Evolutionary conservation across 768 basidiomycete species (phyloP), one percentile per base, ranked within the genome.

Genomic region (Austroboletus festivus): DNA sequence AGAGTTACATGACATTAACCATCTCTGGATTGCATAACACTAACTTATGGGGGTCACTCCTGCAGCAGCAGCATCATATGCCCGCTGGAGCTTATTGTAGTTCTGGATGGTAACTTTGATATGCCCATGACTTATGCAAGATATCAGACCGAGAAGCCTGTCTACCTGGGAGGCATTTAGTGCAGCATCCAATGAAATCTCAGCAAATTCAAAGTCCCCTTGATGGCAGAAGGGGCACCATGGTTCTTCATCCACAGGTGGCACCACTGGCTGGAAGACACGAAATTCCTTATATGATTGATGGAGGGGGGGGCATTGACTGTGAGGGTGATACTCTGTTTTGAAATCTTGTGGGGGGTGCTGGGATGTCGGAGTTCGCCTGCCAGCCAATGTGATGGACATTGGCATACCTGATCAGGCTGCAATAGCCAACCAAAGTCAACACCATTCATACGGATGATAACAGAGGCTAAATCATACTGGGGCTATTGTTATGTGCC

Each of bases 141-240:
- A 34, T 12, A 64, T n/a, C 5, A 69, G 48, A 3, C 42, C 28
- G 19, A 69, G 42, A 9, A 67, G 31, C 11, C 8, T 22, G 37
- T 62, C 50, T 1, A 56, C 54, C 47, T 60, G 49, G 3, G 26
- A 23, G 19, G 52, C 19, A 28, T 52, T 66, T 3, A 67, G 51
- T 10, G 49, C 41, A 23, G 53, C 56, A 18, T 63, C 49, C 0
- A 63, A 52, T 2, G 56, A 52, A 22, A 68, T 38, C 46, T 67
- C 54, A 0, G 62, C 56, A 40, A 72, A 55, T 21, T 65, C 57
- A 50, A 70, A 71, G 42, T 72, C 62, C 4, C 55, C 22, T 2
- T 52, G 46, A 2, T 61, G 57, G 6, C 22, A 38, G 34, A 69
- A 71, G 5, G 70, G 69, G 1, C 39, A 19, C 67, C 68, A 73